Percentiles rank a stretch among this genome's conserved stretches.
phyloP scores from a whole-genome alignment of 2,329 filamentous ascomycete species.

The Colletotrichum agaves region DNA sequence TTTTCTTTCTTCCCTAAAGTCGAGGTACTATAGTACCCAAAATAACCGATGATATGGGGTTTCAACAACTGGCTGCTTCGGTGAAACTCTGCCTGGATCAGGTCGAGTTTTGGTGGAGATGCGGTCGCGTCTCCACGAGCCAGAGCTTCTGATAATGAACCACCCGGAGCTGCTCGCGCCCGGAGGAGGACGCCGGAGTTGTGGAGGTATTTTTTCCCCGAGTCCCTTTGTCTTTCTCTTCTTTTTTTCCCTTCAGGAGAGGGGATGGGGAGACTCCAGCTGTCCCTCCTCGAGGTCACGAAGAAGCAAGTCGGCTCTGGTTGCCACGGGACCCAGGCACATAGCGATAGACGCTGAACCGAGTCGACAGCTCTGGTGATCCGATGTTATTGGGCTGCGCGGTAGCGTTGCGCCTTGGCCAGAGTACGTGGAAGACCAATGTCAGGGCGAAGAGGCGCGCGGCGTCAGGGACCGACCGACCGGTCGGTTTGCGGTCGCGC shows the following conservation, averaged over 20 bases:
- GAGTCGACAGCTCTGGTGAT: slow-evolving; percentile 4
- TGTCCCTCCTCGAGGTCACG: no score
- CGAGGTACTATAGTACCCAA: no score
- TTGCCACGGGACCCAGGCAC: not conserved
- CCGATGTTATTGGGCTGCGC: not conserved
- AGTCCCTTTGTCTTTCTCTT: no score
- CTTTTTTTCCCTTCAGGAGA: not conserved
- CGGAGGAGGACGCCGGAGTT: slow-evolving; percentile 24
- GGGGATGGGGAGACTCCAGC: slow-evolving; percentile 8
- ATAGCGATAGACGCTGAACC: slow-evolving; percentile 3
- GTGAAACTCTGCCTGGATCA: slow-evolving; percentile 16
- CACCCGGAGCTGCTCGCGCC: not conserved
- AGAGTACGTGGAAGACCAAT: not conserved
- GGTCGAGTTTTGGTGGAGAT: slow-evolving; percentile 3
- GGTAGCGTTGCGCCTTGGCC: slow-evolving; percentile 28
- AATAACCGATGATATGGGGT: not conserved
- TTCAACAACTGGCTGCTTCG: not conserved
- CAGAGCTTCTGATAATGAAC: not conserved
- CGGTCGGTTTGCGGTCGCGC: not conserved
- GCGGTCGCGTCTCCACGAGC: not conserved
- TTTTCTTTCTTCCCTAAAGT: not conserved
- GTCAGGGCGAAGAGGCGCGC: slow-evolving; percentile 32
- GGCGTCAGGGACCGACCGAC: slow-evolving; percentile 31
- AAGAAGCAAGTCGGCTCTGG: not conserved
- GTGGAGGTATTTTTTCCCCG: no score